Evolutionary conservation across 2,329 filamentous ascomycete species (phyloP), one percentile per base, ranked within the genome.

Genomic region (Apiospora sp.): DNA sequence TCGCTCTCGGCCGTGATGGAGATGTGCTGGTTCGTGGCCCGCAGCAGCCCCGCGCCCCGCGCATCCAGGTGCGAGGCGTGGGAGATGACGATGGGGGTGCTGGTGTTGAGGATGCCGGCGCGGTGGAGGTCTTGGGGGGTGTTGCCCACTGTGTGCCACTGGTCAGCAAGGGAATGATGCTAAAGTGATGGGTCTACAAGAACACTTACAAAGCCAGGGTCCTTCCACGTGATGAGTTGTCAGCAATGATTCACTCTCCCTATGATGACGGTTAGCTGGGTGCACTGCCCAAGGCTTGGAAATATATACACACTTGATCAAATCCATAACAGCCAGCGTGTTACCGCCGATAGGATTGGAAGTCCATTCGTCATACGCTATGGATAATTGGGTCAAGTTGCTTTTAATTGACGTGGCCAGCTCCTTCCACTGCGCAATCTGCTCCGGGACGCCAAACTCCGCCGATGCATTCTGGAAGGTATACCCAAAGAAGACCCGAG

Each of bases 1-100:
- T 91, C 89, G 0, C 86, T 88, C 76, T 91, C 89, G 1, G 88
- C 87, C 0, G 89, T 90, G 72, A 88, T 88, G 69, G 87, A 88
- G 61, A 91, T 79, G 79, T 87, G 86, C 68, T 89, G 85, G 78
- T 90, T 86, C 1, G 84, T 83, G 0, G 78, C 72, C 12, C 86
- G 86, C 0, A 90, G 83, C 0, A 88, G 80, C 0, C 78, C 70
- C 0, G 81, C 80, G 19, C 85, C 84, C 0, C 74, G 72, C 0
- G 81, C 77, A 0, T 84, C 84, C n/a, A 89, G 78, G 77, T 82
- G 87, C 14, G 80, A 82, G 0, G 82, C 87, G 75, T 90, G 89
- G 0, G 87, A 86, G 77, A 90, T 86, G 69, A 90, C 81, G 3
- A 89, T 79, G 0, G 88, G 86, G 13, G 83, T 84, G 44, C 80